Evolutionary conservation across 179 eudicot species (phyloP).

Genomic region (Pouteria campechiana): DNA sequence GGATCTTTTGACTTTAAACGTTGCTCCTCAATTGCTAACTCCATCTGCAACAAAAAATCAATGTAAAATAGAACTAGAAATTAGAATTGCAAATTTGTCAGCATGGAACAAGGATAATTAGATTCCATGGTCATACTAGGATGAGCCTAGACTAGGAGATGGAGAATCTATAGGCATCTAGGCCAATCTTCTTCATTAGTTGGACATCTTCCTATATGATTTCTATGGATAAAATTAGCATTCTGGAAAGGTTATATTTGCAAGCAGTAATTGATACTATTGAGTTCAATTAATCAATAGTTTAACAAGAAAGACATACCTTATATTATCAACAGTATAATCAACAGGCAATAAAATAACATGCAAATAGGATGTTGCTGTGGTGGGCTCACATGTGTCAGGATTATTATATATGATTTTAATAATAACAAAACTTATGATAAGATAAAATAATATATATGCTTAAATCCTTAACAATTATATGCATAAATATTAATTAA

Average conservation of each 20-base stretch:
- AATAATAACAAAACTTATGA: too few species aligned
- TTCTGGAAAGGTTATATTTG: not conserved
- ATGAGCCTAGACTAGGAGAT: conserved; percentile 64
- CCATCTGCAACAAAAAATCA: conserved; percentile 34
- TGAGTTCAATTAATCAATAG: not conserved
- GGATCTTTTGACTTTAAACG: conserved; percentile 24
- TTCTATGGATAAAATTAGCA: not conserved
- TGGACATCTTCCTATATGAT: conserved; percentile 48
- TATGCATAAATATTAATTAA: too few species aligned
- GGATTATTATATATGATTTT: too few species aligned
- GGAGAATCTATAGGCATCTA: conserved; percentile 61
- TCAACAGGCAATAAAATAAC: not conserved
- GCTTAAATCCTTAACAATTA: too few species aligned
- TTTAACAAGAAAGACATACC: not conserved
- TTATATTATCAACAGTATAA: not conserved
- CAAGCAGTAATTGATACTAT: not conserved
- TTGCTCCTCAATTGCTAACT: conserved; percentile 56
- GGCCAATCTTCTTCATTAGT: conserved; percentile 46
- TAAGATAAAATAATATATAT: too few species aligned
- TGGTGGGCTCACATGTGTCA: too few species aligned
- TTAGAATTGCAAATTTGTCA: not conserved
- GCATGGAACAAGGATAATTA: not conserved
- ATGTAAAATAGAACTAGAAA: not conserved
- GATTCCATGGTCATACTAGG: conserved; percentile 28
- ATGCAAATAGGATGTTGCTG: too few species aligned